Conservation (phyloP, 2,329 filamentous ascomycete genomes). For the Colletotrichum lupini region DNA sequence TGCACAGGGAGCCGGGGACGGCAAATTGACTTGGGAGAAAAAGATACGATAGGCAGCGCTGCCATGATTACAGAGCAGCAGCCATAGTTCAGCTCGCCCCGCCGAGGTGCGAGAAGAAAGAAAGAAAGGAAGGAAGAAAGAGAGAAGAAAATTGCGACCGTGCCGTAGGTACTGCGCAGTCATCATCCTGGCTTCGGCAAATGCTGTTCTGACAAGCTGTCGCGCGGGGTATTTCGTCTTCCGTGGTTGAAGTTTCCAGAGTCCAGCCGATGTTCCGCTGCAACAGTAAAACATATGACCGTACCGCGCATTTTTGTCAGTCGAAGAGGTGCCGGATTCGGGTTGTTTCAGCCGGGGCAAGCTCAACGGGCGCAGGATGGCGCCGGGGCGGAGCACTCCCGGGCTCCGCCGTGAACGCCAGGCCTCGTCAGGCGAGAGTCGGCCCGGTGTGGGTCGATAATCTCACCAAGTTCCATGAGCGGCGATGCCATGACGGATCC, state of each 20-base stretch:
- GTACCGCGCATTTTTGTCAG: background rate
- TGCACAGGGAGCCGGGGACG: background rate
- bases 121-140: background rate
- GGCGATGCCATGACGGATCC: background rate
- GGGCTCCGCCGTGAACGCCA: constrained; percentile 8
- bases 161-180: background rate
- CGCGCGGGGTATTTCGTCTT: background rate
- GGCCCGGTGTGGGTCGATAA: background rate
- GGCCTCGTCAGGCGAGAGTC: constrained; percentile 3
- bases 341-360: constrained; percentile 5
- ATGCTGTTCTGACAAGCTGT: background rate
- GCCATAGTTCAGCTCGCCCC: background rate
- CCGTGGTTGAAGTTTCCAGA: background rate
- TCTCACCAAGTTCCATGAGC: background rate
- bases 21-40: background rate
- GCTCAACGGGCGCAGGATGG: background rate
- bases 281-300: background rate
- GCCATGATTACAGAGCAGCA: background rate
- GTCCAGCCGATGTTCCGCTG: background rate
- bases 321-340: background rate
- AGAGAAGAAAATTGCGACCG: no score
- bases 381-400: constrained; percentile 15
- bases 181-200: background rate
- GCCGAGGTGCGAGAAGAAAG: background rate
- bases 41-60: background rate